Conservation (phyloP, 106 monocot species). For the Phalaenopsis equestris region DNA sequence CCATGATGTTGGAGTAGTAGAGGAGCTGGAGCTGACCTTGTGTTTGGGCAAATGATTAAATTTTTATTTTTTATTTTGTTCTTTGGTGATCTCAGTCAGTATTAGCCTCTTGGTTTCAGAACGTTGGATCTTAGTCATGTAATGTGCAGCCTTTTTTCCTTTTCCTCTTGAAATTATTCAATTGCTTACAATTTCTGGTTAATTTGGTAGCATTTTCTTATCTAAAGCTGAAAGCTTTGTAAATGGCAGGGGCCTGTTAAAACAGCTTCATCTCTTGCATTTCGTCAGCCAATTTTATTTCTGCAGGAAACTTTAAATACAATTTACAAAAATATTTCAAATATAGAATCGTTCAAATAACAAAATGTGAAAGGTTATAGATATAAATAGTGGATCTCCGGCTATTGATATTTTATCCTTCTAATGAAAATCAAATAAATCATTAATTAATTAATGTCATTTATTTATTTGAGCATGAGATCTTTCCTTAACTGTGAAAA, state of each 20-base stretch:
- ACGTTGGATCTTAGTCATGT: not conserved
- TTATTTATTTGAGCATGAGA: too few species aligned
- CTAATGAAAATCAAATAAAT: too few species aligned
- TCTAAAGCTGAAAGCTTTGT: not conserved
- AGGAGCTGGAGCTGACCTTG: conserved; percentile 83
- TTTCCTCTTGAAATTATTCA: not conserved
- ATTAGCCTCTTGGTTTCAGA: not conserved
- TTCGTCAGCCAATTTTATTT: not conserved
- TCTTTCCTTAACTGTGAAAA: too few species aligned
- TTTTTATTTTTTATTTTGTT: not conserved
- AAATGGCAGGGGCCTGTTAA: not conserved
- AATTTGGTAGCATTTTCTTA: not conserved
- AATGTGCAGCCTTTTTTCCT: not conserved
- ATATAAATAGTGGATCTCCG: too few species aligned
- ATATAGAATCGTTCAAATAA: too few species aligned
- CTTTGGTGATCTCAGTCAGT: not conserved
- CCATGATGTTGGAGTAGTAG: conserved; percentile 71
- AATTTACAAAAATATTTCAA: too few species aligned
- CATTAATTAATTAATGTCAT: too few species aligned
- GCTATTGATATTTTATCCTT: too few species aligned
- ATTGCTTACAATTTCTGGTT: not conserved
- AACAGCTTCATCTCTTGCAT: not conserved
- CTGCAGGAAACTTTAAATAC: not conserved
- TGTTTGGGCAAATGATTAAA: conserved; percentile 20
- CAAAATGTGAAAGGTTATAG: too few species aligned